Evolutionary conservation across 306 rosid species (phyloP).

Genomic region (Trifolium dubium): DNA sequence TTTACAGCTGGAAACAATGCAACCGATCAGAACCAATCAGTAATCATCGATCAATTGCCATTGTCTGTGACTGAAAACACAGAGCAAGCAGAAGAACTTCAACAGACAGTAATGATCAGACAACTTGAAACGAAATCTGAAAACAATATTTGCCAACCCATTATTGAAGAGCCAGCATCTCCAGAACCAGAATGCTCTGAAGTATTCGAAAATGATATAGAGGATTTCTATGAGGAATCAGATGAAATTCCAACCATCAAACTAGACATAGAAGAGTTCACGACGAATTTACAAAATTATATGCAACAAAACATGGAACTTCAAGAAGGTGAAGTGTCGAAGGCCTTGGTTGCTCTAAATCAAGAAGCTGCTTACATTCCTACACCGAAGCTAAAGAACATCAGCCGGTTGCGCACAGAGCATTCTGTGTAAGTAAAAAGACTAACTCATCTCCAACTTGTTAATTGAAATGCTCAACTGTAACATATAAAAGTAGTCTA

Average conservation of each 20-base stretch:
- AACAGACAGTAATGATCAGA: constrained; percentile 50
- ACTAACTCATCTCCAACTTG: constrained; percentile 35
- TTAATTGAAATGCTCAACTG: constrained; percentile 15
- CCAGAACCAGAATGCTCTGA: constrained; percentile 83
- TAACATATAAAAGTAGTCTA: neutral
- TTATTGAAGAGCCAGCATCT: constrained; percentile 91
- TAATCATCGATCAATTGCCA: constrained; percentile 47
- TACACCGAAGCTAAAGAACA: constrained; percentile 79
- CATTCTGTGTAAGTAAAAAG: constrained; percentile 85
- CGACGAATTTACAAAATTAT: constrained; percentile 77
- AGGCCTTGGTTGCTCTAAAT: constrained; percentile 81
- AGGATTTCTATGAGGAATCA: constrained; percentile 73
- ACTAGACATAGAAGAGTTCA: constrained; percentile 82
- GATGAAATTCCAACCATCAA: constrained; percentile 86
- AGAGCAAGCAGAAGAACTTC: constrained; percentile 52
- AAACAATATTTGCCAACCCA: constrained; percentile 66
- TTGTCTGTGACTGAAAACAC: constrained; percentile 61
- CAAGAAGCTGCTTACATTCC: constrained; percentile 89
- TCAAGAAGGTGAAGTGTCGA: constrained; percentile 86
- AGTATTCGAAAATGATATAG: constrained; percentile 62
- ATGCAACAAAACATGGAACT: constrained; percentile 90
- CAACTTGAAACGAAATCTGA: constrained; percentile 46
- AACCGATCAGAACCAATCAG: constrained; percentile 47
- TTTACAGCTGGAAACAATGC: constrained; percentile 54
- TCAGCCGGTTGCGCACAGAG: constrained; percentile 89